Evolutionary conservation across 768 basidiomycete genomes (phyloP).

Genomic region (Russula brevipes): DNA sequence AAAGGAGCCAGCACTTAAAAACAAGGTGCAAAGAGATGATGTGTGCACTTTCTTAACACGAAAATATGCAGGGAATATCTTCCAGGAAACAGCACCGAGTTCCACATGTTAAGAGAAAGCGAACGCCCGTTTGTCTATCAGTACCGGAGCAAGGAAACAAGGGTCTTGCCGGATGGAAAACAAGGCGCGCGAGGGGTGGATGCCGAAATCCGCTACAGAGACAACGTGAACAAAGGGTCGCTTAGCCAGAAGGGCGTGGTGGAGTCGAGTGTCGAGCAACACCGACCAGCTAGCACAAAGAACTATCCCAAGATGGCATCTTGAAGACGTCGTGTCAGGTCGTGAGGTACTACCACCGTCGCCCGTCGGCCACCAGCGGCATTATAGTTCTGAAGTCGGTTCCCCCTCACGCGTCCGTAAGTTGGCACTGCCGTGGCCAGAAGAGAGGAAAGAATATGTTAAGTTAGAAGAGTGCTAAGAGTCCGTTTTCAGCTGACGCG

Average conservation of each 20-base stretch:
- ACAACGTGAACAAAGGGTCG: neutral
- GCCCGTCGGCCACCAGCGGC: too few relatives aligned
- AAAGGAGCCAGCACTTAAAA: constrained; percentile 12
- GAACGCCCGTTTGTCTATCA: neutral
- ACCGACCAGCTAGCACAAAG: constrained; percentile 2
- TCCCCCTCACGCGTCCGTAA: too few relatives aligned
- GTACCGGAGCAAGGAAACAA: constrained; percentile 4
- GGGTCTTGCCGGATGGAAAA: constrained; percentile 20
- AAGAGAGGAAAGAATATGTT: too few relatives aligned
- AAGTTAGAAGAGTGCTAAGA: too few relatives aligned
- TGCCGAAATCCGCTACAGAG: neutral
- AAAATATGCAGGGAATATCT: neutral
- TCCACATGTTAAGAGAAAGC: neutral
- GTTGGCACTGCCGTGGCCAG: too few relatives aligned
- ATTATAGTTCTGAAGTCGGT: too few relatives aligned
- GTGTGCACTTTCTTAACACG: neutral
- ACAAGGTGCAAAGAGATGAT: neutral
- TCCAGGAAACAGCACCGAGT: neutral
- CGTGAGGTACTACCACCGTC: too few relatives aligned
- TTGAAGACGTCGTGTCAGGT: constrained; percentile 3
- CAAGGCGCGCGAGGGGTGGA: constrained; percentile 5
- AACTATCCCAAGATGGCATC: constrained; percentile 16
- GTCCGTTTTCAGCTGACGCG: too few relatives aligned
- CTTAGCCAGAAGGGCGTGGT: neutral
- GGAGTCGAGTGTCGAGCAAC: neutral